These are phyloP conservation scores for Talaromyces proteolyticus DNA, from an alignment of 495 filamentous ascomycete genomes.

Conservation along the genomic window DNA sequence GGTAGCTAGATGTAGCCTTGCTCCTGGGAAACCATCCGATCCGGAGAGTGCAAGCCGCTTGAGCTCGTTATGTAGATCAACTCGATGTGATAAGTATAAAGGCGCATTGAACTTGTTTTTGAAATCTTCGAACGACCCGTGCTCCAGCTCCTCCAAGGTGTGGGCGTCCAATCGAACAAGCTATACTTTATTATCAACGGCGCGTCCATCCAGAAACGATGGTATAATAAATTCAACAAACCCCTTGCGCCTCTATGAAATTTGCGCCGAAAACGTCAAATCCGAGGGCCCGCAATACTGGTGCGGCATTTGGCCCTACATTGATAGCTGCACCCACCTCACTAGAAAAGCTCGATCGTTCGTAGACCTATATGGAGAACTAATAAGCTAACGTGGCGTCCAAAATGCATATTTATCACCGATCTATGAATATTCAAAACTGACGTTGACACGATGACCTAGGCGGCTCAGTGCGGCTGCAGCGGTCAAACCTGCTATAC, in stretches of 20 bases:
- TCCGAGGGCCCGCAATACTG: conserved; percentile 36
- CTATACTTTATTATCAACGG: conserved; percentile 10
- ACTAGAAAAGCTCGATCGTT: conserved; percentile 40
- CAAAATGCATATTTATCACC: too few relatives aligned
- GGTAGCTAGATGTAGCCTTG: conserved; percentile 19
- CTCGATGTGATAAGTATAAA: conserved; percentile 39
- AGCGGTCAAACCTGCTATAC: conserved; percentile 45
- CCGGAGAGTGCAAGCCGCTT: conserved; percentile 20
- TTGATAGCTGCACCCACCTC: conserved; percentile 50
- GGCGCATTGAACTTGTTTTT: conserved; percentile 19
- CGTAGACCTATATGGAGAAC: conserved; percentile 29
- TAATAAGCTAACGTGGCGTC: not conserved
- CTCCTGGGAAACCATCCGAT: not conserved
- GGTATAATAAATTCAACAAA: conserved; percentile 16
- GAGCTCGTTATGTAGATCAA: conserved; percentile 44
- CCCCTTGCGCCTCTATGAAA: not conserved
- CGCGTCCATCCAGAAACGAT: conserved; percentile 7
- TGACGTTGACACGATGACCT: conserved; percentile 41
- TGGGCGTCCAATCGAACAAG: not conserved
- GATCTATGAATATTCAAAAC: not conserved
- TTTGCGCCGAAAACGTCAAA: conserved; percentile 27
- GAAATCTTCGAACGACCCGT: conserved; percentile 9
- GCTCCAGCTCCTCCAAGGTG: not conserved
- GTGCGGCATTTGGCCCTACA: conserved; percentile 41
- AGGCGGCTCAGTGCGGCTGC: conserved; percentile 45